Evolutionary conservation across 140 eudicot genomes (phyloP).

Genomic region (Oenanthe javanica): DNA sequence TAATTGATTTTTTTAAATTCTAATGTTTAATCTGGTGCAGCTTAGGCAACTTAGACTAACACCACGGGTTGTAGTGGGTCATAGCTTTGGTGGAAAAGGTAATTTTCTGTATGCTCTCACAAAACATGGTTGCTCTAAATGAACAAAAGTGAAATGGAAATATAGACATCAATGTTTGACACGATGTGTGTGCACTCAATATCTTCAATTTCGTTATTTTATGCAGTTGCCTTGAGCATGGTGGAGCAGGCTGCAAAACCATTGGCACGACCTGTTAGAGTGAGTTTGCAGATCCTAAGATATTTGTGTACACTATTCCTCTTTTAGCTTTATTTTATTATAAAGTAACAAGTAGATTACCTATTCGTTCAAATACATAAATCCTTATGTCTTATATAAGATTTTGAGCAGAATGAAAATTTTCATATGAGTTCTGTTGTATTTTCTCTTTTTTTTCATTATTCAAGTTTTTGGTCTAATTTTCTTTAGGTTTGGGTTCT

Average conservation of each 20-base stretch:
- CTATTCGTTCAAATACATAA: neutral
- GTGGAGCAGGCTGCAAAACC: conserved; percentile 97
- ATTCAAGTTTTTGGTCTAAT: neutral
- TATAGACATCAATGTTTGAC: neutral
- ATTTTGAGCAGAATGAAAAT: neutral
- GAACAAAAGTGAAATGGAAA: neutral
- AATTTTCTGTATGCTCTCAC: neutral
- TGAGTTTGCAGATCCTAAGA: conserved; percentile 26
- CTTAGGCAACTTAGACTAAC: conserved; percentile 72
- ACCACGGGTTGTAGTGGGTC: conserved; percentile 93
- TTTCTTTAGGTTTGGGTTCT: conserved; percentile 76
- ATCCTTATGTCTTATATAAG: neutral
- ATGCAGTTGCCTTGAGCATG: conserved; percentile 95
- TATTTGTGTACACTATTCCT: neutral
- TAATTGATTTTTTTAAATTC: conserved; percentile 10
- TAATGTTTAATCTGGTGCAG: conserved; percentile 34
- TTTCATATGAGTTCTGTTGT: neutral
- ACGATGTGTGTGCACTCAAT: conserved; percentile 8
- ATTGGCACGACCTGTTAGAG: conserved; percentile 93
- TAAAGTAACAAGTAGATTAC: neutral
- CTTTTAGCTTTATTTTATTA: neutral
- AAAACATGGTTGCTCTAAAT: neutral
- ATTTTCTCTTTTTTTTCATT: neutral
- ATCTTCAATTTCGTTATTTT: conserved; percentile 7
- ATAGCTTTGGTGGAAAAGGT: conserved; percentile 99